These are phyloP conservation scores for Thielaviopsis musarum DNA, from an alignment of 2,329 filamentous ascomycete genomes.

Conservation along the genomic window DNA sequence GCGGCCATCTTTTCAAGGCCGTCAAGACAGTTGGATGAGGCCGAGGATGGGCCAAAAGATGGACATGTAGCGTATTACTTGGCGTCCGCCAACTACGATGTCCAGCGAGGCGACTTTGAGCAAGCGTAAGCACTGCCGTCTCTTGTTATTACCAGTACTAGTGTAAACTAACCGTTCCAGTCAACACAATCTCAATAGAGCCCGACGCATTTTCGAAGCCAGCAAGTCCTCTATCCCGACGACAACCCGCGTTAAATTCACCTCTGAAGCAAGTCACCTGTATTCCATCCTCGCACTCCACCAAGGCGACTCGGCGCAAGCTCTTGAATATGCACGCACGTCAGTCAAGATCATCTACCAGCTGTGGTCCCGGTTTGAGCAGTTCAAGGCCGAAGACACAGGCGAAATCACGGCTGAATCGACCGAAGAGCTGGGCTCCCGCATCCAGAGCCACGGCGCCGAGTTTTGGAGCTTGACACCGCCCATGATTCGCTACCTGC, in stretches of 20 bases:
- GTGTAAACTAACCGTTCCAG: neutral
- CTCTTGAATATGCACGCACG: slow-evolving; percentile 39
- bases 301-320: slow-evolving; percentile 39
- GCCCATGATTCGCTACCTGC: slow-evolving; percentile 52
- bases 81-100: slow-evolving; percentile 55
- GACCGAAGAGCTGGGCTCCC: slow-evolving; percentile 12
- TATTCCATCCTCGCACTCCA: slow-evolving; percentile 50
- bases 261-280: slow-evolving; percentile 26
- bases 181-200: slow-evolving; percentile 8
- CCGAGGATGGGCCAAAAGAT: slow-evolving; percentile 21
- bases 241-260: slow-evolving; percentile 35
- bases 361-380: slow-evolving; percentile 37
- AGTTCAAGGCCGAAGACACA: slow-evolving; percentile 17
- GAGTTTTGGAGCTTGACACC: slow-evolving; percentile 67
- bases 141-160: neutral
- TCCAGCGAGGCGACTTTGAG: slow-evolving; percentile 47
- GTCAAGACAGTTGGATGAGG: slow-evolving; percentile 32
- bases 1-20: slow-evolving; percentile 32
- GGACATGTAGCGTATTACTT: slow-evolving; percentile 38
- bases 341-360: slow-evolving; percentile 38
- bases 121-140: slow-evolving; percentile 33
- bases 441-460: slow-evolving; percentile 24
- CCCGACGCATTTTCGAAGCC: slow-evolving; percentile 9
- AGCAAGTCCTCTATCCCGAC: slow-evolving; percentile 18
- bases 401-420: slow-evolving; percentile 14